Evolutionary conservation across 2,329 filamentous ascomycete genomes (phyloP), one percentile per base, ranked within the genome.

Genomic region (Ascochyta viciae-villosae): DNA sequence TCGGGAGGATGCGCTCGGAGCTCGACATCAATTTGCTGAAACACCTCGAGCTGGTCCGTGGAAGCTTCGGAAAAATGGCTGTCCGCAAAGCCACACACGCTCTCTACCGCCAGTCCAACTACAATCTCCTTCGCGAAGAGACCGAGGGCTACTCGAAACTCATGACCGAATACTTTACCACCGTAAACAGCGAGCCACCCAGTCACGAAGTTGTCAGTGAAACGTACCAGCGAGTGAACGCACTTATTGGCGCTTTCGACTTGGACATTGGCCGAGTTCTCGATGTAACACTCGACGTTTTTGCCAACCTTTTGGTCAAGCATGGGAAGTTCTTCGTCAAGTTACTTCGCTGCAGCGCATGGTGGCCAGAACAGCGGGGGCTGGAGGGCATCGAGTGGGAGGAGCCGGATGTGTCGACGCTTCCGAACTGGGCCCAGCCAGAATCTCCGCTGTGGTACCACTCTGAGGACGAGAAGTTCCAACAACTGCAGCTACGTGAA

Each of bases 141-240:
- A 92, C 92, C 0, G 95, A 99, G 77, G 95, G 96, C 37, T 99
- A 96, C 73, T 93, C 95, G 0, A 99, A 99, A 75, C 85, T 99
- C 42, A 87, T 96, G 57, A 97, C 94, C 0, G 95, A 99, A 74
- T 87, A 98, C 29, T 99, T 97, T 76, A 94, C 92, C 7, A 96
- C 90, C 0, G 91, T 90, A 67, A 88, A 88, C 65, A 87, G 85
- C 58, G 87, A 89, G 50, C 87, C 87, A 22, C 89, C 89, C n/a
- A 87, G 87, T 2, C 86, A 86, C 49, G 89, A 92, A 59, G 84
- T 90, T 33, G 91, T 94, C 2, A 87, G 90, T 65, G 89, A 92
- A 67, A 92, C 92, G 0, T 97, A 96, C 67, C 91, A 97, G 72
- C 88, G 89, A 61, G 89, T 99, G 60, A 97, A 96, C 76, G 94